These are phyloP conservation scores for Tieghemiomyces parasiticus DNA, from an alignment of 192 early-diverging fungal species.

Conservation along the genomic window DNA sequence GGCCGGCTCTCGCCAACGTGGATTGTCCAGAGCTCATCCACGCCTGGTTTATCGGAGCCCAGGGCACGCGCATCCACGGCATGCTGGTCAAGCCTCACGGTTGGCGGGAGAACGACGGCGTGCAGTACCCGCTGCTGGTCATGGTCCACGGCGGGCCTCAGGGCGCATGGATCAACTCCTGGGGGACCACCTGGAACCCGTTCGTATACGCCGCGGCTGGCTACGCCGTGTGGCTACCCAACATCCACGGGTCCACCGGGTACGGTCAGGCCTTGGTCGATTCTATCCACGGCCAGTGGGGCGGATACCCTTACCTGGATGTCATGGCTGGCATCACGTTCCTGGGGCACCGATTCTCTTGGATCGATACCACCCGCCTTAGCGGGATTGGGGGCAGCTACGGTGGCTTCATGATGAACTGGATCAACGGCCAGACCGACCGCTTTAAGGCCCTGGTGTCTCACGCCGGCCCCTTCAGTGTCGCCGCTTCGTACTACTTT, in stretches of 20 bases:
- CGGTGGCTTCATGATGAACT: slow-evolving; percentile 76
- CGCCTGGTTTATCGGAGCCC: slow-evolving; percentile 50
- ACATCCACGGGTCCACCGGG: slow-evolving; percentile 64
- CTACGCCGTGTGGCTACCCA: slow-evolving; percentile 50
- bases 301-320: slow-evolving; percentile 55
- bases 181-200: slow-evolving; percentile 55
- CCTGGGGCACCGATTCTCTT: slow-evolving; percentile 27
- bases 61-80: slow-evolving; percentile 37
- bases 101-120: slow-evolving; percentile 27
- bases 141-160: slow-evolving; percentile 78
- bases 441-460: slow-evolving; percentile 50
- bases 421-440: slow-evolving; percentile 60
- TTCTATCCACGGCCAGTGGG: slow-evolving; percentile 61
- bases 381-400: slow-evolving; percentile 57
- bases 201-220: slow-evolving; percentile 58
- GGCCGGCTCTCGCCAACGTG: slow-evolving; percentile 20
- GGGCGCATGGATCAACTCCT: slow-evolving; percentile 27
- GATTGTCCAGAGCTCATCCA: slow-evolving; percentile 39
- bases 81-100: slow-evolving; percentile 17
- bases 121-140: slow-evolving; percentile 58
- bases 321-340: slow-evolving; percentile 55
- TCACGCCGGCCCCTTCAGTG: slow-evolving; percentile 61
- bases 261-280: slow-evolving; percentile 67
- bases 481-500: slow-evolving; percentile 39
- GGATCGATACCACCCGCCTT: slow-evolving; percentile 37